Conservation (phyloP, 805 yeast genomes). For the Yarrowia deformans region DNA sequence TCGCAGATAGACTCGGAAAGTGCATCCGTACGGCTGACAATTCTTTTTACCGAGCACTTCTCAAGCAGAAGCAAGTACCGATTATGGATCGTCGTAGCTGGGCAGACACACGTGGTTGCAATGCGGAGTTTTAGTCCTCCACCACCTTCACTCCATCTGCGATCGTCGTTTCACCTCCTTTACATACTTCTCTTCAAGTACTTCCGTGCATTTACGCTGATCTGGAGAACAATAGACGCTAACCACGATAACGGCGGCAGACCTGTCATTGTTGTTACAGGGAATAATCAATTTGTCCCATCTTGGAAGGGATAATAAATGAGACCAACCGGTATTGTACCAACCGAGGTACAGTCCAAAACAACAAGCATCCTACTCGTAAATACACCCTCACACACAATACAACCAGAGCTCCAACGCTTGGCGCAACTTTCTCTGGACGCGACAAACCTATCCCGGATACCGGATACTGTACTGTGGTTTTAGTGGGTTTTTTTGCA, state of each 20-base stretch:
- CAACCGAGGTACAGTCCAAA: background rate
- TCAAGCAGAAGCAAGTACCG: no score
- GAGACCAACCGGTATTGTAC: background rate
- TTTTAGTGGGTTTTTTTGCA: conserved; percentile 21
- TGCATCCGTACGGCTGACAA: conserved; percentile 9
- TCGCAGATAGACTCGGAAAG: background rate
- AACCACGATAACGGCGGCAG: background rate
- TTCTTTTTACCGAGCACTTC: no score
- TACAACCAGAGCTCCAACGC: background rate
- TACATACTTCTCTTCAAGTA: no score
- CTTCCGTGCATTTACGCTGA: background rate
- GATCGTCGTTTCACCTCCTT: no score
- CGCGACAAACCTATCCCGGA: no score
- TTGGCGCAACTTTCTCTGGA: background rate
- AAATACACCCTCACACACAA: no score
- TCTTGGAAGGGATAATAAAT: background rate
- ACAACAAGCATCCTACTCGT: background rate
- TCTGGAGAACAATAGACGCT: background rate
- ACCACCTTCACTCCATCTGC: no score
- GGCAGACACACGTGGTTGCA: no score
- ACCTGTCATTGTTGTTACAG: no score
- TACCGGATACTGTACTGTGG: background rate
- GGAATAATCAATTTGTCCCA: background rate
- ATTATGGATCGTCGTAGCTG: no score
- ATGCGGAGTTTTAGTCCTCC: no score